phyloP scores from a whole-genome alignment of 495 filamentous ascomycete species.

The Apiosordaria backusii region DNA sequence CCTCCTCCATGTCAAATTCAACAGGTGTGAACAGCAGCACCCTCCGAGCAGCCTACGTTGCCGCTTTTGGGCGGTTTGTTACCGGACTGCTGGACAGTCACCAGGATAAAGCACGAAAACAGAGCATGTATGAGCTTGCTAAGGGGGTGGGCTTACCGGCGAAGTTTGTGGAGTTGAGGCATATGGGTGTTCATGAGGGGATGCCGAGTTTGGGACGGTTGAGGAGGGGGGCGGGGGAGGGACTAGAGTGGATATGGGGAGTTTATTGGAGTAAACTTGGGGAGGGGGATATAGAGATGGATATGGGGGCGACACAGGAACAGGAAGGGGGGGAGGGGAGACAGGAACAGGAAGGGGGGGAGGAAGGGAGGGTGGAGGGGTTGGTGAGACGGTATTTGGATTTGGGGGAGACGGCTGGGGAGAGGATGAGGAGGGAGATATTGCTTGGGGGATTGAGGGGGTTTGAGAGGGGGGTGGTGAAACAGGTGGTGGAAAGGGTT shows the following conservation, averaged over 20 bases:
- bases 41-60: conserved; percentile 44
- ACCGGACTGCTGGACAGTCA: conserved; percentile 80
- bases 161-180: conserved; percentile 83
- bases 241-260: conserved; percentile 80
- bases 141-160: conserved; percentile 71
- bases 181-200: conserved; percentile 86
- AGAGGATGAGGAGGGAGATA: conserved; percentile 25
- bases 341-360: conserved; percentile 21
- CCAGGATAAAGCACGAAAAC: conserved; percentile 62
- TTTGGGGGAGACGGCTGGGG: conserved; percentile 7
- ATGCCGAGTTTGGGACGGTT: conserved; percentile 71
- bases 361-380: conserved; percentile 10
- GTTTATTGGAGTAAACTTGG: conserved; percentile 63
- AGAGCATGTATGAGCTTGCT: conserved; percentile 81
- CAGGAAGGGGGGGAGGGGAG: conserved; percentile 22
- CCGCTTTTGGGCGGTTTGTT: conserved; percentile 64
- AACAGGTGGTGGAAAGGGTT: conserved; percentile 12
- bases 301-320: conserved; percentile 33
- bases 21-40: conserved; percentile 10
- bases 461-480: conserved; percentile 28
- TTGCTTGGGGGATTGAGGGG: conserved; percentile 2
- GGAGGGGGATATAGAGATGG: conserved; percentile 15
- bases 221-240: conserved; percentile 59
- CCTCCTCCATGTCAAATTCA: background rate
- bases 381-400: conserved; percentile 11